Conservation (phyloP, 1,284 basidiomycete species). For the Wolfiporia cocos region DNA sequence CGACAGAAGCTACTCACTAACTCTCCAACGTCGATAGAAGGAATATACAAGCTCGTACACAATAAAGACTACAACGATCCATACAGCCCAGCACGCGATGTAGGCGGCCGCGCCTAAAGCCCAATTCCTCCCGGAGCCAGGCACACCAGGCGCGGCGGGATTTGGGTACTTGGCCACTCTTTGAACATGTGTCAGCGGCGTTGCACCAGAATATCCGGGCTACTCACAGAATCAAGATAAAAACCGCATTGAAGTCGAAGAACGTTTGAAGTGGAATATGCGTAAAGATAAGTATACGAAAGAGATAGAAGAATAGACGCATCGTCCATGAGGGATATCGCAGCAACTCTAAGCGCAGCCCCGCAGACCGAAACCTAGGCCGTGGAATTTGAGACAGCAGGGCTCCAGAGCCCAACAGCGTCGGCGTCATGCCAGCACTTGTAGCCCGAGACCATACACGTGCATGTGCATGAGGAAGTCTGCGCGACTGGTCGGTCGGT, state of each 20-base stretch:
- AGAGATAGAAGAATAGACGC: conserved; percentile 58
- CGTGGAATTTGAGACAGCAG: conserved; percentile 33
- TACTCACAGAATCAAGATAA: conserved; percentile 70
- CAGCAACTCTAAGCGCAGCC: conserved; percentile 59
- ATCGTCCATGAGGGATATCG: conserved; percentile 50
- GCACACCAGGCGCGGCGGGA: conserved; percentile 56
- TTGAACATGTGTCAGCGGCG: conserved; percentile 3
- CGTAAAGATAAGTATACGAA: conserved; percentile 61
- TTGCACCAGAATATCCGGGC: conserved; percentile 10
- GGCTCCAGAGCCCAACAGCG: conserved; percentile 37
- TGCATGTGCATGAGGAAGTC: conserved; percentile 24
- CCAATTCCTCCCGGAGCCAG: conserved; percentile 71
- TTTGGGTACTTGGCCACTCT: conserved; percentile 69
- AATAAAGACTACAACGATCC: conserved; percentile 72
- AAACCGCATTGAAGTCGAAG: conserved; percentile 78
- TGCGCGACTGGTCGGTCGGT: conserved; percentile 47
- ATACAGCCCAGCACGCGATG: conserved; percentile 69
- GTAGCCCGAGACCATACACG: conserved; percentile 61
- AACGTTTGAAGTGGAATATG: conserved; percentile 72
- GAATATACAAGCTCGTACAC: conserved; percentile 78
- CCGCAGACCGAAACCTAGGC: conserved; percentile 58
- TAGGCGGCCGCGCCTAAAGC: conserved; percentile 73
- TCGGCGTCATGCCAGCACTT: conserved; percentile 39
- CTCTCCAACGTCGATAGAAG: conserved; percentile 75
- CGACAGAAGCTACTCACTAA: conserved; percentile 62